Percentiles rank a stretch among this genome's conserved stretches.
Conservation (phyloP, 495 filamentous ascomycete species). For the Mytilinidion resinicola region DNA sequence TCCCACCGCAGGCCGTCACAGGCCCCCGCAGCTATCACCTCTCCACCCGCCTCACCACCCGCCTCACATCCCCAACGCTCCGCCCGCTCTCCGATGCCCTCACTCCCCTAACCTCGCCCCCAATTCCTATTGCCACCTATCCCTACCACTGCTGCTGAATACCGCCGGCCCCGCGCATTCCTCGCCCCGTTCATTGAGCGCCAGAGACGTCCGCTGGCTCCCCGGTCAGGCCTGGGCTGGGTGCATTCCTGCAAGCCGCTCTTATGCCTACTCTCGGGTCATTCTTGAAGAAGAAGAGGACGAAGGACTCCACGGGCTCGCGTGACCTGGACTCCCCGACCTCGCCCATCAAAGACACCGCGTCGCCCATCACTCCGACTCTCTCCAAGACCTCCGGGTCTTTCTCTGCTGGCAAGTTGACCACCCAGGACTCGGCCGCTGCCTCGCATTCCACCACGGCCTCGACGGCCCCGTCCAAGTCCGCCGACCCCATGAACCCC, state of each 20-base stretch:
- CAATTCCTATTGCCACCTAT: not conserved
- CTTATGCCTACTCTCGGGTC: conserved; percentile 65
- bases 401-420: conserved; percentile 19
- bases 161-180: not conserved
- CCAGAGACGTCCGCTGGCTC: not conserved
- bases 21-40: not conserved
- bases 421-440: conserved; percentile 9
- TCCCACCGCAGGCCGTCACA: not conserved
- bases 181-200: not conserved
- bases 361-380: conserved; percentile 27
- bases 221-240: conserved; percentile 19
- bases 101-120: not conserved
- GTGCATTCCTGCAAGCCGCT: conserved; percentile 27
- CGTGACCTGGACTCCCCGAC: conserved; percentile 34
- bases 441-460: conserved; percentile 18
- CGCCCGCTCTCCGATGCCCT: not conserved
- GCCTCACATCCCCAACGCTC: not conserved
- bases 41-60: not conserved
- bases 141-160: not conserved
- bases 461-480: conserved; percentile 21
- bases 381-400: conserved; percentile 60
- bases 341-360: conserved; percentile 28
- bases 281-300: conserved; percentile 96
- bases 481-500: conserved; percentile 31
- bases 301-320: conserved; percentile 59